These are phyloP conservation scores for Fusarium nematophilum DNA, from an alignment of 2,329 filamentous ascomycete genomes.

Conservation along the genomic window DNA sequence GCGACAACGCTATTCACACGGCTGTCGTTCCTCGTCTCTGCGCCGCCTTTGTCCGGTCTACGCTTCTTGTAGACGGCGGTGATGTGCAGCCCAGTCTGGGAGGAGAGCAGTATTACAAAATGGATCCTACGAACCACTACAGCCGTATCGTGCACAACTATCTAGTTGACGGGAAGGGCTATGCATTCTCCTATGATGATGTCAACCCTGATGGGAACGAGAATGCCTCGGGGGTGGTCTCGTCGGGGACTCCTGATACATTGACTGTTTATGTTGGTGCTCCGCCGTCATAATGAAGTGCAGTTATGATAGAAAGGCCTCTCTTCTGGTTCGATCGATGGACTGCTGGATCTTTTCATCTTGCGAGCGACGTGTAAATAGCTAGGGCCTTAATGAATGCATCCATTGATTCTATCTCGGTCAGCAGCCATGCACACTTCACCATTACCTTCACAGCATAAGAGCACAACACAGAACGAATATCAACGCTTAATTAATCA, in stretches of 20 bases:
- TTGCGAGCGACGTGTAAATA: too few relatives aligned
- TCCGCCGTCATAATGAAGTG: too few relatives aligned
- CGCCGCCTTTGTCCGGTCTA: constrained; percentile 62
- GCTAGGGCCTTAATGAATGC: too few relatives aligned
- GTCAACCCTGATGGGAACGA: constrained; percentile 67
- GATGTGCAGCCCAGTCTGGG: constrained; percentile 56
- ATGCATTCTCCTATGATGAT: constrained; percentile 77
- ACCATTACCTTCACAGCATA: too few relatives aligned
- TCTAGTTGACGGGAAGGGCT: constrained; percentile 69
- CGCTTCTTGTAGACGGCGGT: constrained; percentile 58
- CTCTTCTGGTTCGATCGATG: too few relatives aligned
- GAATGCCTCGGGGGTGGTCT: constrained; percentile 58
- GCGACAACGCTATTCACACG: constrained; percentile 54
- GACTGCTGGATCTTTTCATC: too few relatives aligned
- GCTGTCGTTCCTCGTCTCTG: constrained; percentile 61
- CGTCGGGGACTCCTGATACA: constrained; percentile 37
- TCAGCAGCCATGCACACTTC: too few relatives aligned
- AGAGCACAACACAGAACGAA: too few relatives aligned
- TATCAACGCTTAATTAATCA: too few relatives aligned
- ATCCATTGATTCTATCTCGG: too few relatives aligned
- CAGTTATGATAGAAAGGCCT: too few relatives aligned
- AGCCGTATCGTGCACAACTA: constrained; percentile 69
- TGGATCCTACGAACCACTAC: constrained; percentile 65
- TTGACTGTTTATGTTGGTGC: constrained; percentile 46
- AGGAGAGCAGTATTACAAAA: constrained; percentile 57